Evolutionary conservation across 352 stramenopile species (phyloP), one percentile per base, ranked within the genome.

Genomic region (Phytophthora hibernalis): DNA sequence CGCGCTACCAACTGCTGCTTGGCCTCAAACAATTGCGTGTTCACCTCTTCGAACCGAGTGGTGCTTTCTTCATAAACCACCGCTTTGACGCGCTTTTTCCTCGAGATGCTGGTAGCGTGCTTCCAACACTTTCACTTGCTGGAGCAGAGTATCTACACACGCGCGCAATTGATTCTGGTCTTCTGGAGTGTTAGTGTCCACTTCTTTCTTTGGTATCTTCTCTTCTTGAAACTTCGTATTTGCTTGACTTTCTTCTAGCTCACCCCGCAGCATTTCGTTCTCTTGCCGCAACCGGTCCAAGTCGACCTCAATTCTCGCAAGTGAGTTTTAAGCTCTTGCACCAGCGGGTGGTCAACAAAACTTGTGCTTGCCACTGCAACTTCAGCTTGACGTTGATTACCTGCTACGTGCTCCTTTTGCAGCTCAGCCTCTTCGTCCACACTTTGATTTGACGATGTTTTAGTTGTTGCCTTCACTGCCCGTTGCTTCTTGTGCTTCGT

Each of bases 41-140:
- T 85, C 22, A 85, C 61, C 43, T 87, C 58, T 21, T 88, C 70
- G 5, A 87, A 50, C 8, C 64, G 66, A 15, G 20, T 51, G 2
- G 76, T 42, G 8, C 45, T 84, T 40, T 87, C 67, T 24, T 74
- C 52, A 42, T 89, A 83, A 1, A 91, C 43, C 4, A 57, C n/a
- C 10, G 65, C 35, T 61, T 86, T 80, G 42, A 38, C 68, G 65
- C 1, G 70, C 38, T 26, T 85, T 86, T 10, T 72, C 38, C 22
- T 90, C 55, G 0, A 92, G 48, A 31, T 79, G 72, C 8, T 75
- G 51, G 33, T 83, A 91, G 15, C 80, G 80, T 9, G 77, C 72
- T 56, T 92, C 80, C 8, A 92, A 54, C 7, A 90, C 54, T 11
- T 79, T 71, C 40, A 89, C 67, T 30, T 89, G 76, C 9, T 79